Percentiles rank a stretch among this genome's conserved stretches.
These are phyloP conservation scores for Ophiorrhiza pumila DNA, from an alignment of 257 asterid species.

Conservation along the genomic window DNA sequence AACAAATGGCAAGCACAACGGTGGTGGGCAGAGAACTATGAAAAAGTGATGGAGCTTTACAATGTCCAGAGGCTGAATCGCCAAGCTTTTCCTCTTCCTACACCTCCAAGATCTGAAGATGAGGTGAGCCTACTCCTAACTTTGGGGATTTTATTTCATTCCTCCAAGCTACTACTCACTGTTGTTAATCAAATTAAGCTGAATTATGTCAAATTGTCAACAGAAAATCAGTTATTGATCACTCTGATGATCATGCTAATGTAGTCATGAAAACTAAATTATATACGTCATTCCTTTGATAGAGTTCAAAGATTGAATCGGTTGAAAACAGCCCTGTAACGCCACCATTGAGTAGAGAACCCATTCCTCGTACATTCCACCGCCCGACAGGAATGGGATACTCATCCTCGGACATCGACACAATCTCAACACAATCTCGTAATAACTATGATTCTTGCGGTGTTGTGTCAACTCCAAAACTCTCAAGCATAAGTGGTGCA, in stretches of 20 bases:
- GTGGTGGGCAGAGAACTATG: constrained; percentile 97
- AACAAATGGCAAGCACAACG: constrained; percentile 96
- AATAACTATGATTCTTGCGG: constrained; percentile 59
- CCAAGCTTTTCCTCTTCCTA: constrained; percentile 77
- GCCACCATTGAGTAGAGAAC: constrained; percentile 73
- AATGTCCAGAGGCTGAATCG: constrained; percentile 79
- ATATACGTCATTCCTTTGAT: neutral
- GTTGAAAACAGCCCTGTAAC: constrained; percentile 78
- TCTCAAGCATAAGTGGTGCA: constrained; percentile 58
- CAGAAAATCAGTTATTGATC: too few species aligned
- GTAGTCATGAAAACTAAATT: neutral
- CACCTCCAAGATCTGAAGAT: constrained; percentile 80
- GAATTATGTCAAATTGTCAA: neutral
- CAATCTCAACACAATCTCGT: constrained; percentile 41
- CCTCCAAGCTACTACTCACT: neutral
- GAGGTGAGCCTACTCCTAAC: constrained; percentile 29
- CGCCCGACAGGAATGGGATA: constrained; percentile 57
- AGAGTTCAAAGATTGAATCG: constrained; percentile 63
- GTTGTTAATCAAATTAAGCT: neutral
- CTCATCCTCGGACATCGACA: constrained; percentile 71
- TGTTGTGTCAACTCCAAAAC: constrained; percentile 75
- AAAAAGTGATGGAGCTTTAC: constrained; percentile 85
- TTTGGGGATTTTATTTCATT: neutral
- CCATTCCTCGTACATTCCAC: constrained; percentile 52
- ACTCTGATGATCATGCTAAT: neutral